Base-by-base conservation (phyloP, 1,284 basidiomycete genomes). In the Fomes fomentarius region DNA sequence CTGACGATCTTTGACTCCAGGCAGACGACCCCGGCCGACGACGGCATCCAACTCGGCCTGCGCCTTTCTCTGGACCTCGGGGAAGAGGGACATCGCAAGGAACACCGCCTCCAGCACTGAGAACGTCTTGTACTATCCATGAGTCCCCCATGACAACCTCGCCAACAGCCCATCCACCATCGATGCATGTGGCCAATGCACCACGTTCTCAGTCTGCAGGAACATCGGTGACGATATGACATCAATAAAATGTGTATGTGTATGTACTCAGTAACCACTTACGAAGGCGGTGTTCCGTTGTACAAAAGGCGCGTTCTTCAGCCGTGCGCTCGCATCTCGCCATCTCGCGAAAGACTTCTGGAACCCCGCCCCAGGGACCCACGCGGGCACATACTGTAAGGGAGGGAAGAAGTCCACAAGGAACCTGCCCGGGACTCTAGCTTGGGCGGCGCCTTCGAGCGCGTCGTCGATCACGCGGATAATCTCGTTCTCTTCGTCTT, bases 21-120 rank as follows among this genome's bases (percentile, higher is more conserved):
- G 63, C 2, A 67, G 51, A 12, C 64, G 54, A 25, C 72, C 65
- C 17, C 51, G 49, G 10, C 67, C 65, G 1, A 68, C 51, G n/a
- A 68, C 57, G 1, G 45, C 34, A 34, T 71, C 70, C 8, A 73
- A 51, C 52, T 75, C 71, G 0, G 60, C 57, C 26, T 72, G 73
- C 1, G 67, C 67, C 37, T 64, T 66, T n/a, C 34, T 33, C 44
- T 65, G 65, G 2, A 72, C 66, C 7, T 76, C 72, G 0, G 71
- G 76, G 44, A 71, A 61, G 39, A 70, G 61, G 2, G 71, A 47
- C 68, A 75, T 69, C 0, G 69, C 68, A n/a, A n/a, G n/a, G n/a
- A n/a, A n/a, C n/a, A n/a, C n/a, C n/a, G n/a, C n/a, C n/a, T n/a
- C n/a, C n/a, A n/a, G n/a, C n/a, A n/a, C n/a, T n/a, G n/a, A n/a